Conservation (phyloP, 2,329 filamentous ascomycete species). For the Elsinoe arachidis region DNA sequence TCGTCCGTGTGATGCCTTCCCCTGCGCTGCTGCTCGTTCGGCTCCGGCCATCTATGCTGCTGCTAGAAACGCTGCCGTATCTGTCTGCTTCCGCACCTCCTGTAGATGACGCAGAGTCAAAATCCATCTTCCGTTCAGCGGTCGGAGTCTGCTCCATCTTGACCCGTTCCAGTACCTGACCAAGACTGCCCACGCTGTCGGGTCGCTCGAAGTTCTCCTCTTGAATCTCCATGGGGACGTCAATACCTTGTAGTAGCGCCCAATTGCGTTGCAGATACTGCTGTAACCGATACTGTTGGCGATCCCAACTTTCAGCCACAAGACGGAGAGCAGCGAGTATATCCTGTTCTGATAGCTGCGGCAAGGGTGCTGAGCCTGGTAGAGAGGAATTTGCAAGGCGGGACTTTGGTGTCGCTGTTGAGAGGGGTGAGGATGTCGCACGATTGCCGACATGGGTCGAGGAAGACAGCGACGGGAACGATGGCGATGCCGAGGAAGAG, state of each 20-base stretch:
- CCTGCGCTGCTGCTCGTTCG: neutral
- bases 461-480: constrained; percentile 19
- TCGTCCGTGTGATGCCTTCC: neutral
- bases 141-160: constrained; percentile 38
- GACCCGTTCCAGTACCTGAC: constrained; percentile 35
- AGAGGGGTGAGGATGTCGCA: constrained; percentile 16
- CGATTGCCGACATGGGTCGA: neutral
- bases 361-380: constrained; percentile 19
- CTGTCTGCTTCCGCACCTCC: neutral
- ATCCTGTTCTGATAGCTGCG: constrained; percentile 38
- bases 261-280: constrained; percentile 41
- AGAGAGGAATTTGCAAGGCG: constrained; percentile 17
- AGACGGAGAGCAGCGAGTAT: constrained; percentile 41
- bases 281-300: constrained; percentile 39
- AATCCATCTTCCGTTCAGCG: constrained; percentile 31
- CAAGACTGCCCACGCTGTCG: constrained; percentile 32
- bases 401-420: constrained; percentile 10
- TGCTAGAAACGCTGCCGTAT: neutral
- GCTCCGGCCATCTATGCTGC: neutral
- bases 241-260: constrained; percentile 36
- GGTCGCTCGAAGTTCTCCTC: constrained; percentile 40
- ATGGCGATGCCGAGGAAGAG: constrained; percentile 24
- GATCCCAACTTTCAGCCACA: constrained; percentile 42
- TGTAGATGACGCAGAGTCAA: constrained; percentile 17
- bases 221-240: constrained; percentile 35